These are phyloP conservation scores for Colletotrichum sp. DNA, from an alignment of 2,329 filamentous ascomycete genomes.

Conservation along the genomic window DNA sequence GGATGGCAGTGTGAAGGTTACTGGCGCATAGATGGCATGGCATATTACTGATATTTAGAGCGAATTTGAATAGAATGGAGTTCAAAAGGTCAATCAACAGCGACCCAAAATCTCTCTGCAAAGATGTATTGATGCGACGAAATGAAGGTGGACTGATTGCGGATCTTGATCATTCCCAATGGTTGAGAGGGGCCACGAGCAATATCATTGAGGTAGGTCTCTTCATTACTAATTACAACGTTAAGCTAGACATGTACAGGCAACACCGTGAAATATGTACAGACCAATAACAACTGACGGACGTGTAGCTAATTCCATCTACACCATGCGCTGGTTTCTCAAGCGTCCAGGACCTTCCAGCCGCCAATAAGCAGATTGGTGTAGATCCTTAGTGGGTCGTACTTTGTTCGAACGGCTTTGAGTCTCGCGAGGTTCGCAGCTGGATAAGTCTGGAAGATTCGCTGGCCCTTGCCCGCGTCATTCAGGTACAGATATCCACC, in stretches of 20 bases:
- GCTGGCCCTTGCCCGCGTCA: conserved; percentile 47
- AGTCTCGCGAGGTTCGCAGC: conserved; percentile 4
- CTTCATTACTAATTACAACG: not conserved
- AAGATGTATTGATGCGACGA: not conserved
- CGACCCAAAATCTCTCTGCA: not conserved
- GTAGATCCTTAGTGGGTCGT: conserved; percentile 14
- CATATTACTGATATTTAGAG: not conserved
- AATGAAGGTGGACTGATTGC: not conserved
- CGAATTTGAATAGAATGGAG: not conserved
- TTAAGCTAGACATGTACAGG: not conserved
- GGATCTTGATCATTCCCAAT: not conserved
- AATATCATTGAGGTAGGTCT: not conserved
- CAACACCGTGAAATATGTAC: not conserved
- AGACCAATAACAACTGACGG: no score
- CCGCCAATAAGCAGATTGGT: conserved; percentile 13
- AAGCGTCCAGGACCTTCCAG: conserved; percentile 15
- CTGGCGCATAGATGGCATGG: not conserved
- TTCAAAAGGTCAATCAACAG: not conserved
- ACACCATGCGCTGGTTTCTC: not conserved
- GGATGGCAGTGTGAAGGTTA: conserved; percentile 70
- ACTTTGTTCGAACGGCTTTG: conserved; percentile 14
- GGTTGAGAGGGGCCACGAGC: not conserved
- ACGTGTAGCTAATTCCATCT: not conserved
- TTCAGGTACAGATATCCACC: conserved; percentile 41
- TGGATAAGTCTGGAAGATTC: conserved; percentile 21